Conservation (phyloP, 352 stramenopile genomes). For the Phytophthora pini region DNA sequence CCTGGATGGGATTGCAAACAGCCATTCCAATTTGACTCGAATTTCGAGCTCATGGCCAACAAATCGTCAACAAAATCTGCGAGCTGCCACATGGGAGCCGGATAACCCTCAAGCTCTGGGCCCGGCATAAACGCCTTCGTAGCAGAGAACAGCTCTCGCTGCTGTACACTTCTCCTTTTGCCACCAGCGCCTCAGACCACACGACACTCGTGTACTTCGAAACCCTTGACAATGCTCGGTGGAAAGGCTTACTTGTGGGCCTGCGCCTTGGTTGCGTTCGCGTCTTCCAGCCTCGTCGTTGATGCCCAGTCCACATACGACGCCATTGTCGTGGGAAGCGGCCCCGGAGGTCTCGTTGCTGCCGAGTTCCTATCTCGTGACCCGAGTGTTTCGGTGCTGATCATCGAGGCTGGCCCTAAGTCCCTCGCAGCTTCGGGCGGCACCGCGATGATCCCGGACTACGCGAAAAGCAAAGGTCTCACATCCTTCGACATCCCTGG, state of each 20-base stretch:
- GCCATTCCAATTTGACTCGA: neutral
- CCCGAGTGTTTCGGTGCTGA: slow-evolving; percentile 54
- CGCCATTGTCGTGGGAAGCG: slow-evolving; percentile 62
- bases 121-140: slow-evolving; percentile 4
- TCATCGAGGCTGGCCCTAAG: slow-evolving; percentile 61
- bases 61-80: slow-evolving; percentile 15
- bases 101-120: neutral
- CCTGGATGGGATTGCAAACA: slow-evolving; percentile 10
- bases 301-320: slow-evolving; percentile 53
- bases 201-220: neutral
- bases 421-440: slow-evolving; percentile 58
- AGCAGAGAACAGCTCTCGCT: neutral
- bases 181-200: slow-evolving; percentile 2
- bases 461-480: slow-evolving; percentile 41
- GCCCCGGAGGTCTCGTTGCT: slow-evolving; percentile 64
- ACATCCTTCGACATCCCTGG: slow-evolving; percentile 79
- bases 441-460: slow-evolving; percentile 45
- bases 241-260: slow-evolving; percentile 35
- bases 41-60: slow-evolving; percentile 8
- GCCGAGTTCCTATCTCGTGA: slow-evolving; percentile 69
- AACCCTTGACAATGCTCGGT: slow-evolving; percentile 24
- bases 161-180: slow-evolving; percentile 9
- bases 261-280: slow-evolving; percentile 27
- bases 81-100: slow-evolving; percentile 13
- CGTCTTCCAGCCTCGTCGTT: slow-evolving; percentile 17